Conservation (phyloP, 768 basidiomycete genomes). For the Rossbeevera mucosa region DNA sequence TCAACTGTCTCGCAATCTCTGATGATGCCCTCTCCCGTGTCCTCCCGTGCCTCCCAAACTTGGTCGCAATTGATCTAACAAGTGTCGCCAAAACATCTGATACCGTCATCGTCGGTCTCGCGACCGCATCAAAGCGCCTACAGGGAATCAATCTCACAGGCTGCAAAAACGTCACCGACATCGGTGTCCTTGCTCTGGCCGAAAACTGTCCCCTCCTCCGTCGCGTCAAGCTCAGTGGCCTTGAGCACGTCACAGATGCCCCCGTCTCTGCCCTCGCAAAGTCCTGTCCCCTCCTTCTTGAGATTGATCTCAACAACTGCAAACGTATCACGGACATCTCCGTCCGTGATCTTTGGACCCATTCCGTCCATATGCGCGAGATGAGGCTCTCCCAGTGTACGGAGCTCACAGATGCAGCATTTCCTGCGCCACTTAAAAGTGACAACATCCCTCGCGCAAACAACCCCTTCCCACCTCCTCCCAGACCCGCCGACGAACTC, state of each 20-base stretch:
- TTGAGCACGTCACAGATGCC: constrained; percentile 69
- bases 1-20: constrained; percentile 68
- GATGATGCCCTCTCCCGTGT: constrained; percentile 59
- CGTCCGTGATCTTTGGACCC: constrained; percentile 78
- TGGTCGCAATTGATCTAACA: constrained; percentile 84
- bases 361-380: constrained; percentile 83
- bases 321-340: constrained; percentile 69
- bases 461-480: constrained; percentile 42
- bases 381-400: constrained; percentile 79
- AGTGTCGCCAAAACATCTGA: constrained; percentile 68
- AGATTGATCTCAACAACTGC: constrained; percentile 90
- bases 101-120: constrained; percentile 65
- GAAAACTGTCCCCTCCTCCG: constrained; percentile 70
- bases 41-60: constrained; percentile 64
- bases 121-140: constrained; percentile 62
- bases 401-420: constrained; percentile 76
- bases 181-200: constrained; percentile 74
- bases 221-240: constrained; percentile 82
- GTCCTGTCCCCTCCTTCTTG: constrained; percentile 81
- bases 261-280: constrained; percentile 73
- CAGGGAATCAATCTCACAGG: constrained; percentile 91
- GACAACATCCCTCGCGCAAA: constrained; percentile 33
- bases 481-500: constrained; percentile 38
- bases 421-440: constrained; percentile 63
- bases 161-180: constrained; percentile 77